Base-by-base conservation (phyloP, 352 stramenopile genomes). In the Phytophthora pistaciae region DNA sequence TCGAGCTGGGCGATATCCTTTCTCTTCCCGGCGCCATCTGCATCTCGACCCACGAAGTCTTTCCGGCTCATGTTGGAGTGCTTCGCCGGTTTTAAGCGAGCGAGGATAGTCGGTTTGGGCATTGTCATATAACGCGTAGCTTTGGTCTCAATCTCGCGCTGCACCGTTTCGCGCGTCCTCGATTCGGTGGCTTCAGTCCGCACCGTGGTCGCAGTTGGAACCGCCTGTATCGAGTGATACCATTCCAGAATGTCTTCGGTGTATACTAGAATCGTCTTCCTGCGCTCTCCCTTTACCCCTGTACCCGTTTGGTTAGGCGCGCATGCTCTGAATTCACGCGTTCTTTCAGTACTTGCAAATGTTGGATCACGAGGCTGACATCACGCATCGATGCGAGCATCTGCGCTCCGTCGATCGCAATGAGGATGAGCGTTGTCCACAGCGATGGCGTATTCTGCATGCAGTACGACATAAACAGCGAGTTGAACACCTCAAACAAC, bases 401-500 rank as follows among this genome's bases (percentile, higher is more conserved):
- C 18, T 77, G 64, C 1, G 42, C 25, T 2, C 59, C 48, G 36
- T 82, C 73, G 16, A 79, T 56, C 1, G n/a, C 21, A 11, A 81
- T 72, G 3, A 82, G n/a, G 2, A 57, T 61, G 0, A 70, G 14
- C 5, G 58, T 83, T 1, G 66, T 84, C 21, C 36, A 56, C 1
- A 33, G 5, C 3, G 29, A 33, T 8, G 29, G 29, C 4, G 29
- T 60, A 44, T 67, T 79, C 20, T 87, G 74, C 66, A 85, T 75
- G 60, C 77, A 84, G 31, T 68, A 83, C 5, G 72, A 55, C 23
- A 78, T 72, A 46, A 80, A 87, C 2, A 84, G 60, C 9, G 77
- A 73, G 46, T 75, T 79, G 38, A 78, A 85, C 27, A 83, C 72
- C 44, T 83, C 68, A 1, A n/a, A n/a, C n/a, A n/a, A 85, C 64